Evolutionary conservation across 1,139 yeast species (phyloP), one percentile per base, ranked within the genome.

Genomic region (Scheffersomyces stambukii): DNA sequence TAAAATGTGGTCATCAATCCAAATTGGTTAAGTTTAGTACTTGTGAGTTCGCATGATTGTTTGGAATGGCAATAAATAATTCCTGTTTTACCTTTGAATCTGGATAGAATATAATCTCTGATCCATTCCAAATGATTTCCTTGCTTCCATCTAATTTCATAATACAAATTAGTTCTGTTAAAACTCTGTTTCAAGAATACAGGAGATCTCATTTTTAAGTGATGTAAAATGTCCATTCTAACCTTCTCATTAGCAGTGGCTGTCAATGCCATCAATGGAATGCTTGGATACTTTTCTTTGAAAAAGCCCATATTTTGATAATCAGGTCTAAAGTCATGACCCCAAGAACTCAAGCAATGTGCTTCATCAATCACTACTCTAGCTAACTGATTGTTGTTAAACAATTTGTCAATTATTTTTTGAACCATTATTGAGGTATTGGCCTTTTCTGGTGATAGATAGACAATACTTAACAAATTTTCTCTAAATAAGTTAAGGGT

Each of bases 271-370:
- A 93, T 89, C 41, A 93, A 66, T 1, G 98, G 98, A 6, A 86
- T 76, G 27, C 70, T 72, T 0, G 95, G 94, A 49, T 74, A 91
- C 34, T 75, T 71, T 19, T 62, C 56, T 46, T 88, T 85, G 54
- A 93, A 82, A 40, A 70, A 70, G 21, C 79, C 78, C 53, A 93
- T 65, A 17, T 80, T 82, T 46, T 88, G 85, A 57, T 93, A 93
- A 54, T 91, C 97, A 0, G 97, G 97, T 35, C 99, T 69, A 53
- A 93, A 93, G 57, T 93, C 98, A 55, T 93, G 98, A 11, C 99
- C 99, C 99, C 99, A 93, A 8, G 95, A 83, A 36, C 96, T 85
- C 33, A 93, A 94, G 69, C 99, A 93, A 58, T 93, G 99, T 0
- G 98, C 98, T 51, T 93, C 99, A 58, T 93, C 99, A 27, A 93